Evolutionary conservation across 768 basidiomycete species (phyloP).

Genomic region (Lentinula guzmanii): DNA sequence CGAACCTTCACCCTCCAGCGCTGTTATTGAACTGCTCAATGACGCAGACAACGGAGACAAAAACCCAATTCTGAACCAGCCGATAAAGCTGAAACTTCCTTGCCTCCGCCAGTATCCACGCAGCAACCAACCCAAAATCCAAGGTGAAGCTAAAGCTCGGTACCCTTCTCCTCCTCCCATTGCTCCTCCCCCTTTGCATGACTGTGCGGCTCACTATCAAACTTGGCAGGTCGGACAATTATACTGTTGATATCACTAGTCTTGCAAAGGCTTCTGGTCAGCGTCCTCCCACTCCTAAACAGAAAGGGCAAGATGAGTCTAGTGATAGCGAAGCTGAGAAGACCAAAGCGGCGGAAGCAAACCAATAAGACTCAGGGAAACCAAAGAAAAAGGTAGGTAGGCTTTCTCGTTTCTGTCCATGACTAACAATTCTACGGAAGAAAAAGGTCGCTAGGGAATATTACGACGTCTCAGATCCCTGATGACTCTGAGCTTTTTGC

Average conservation of each 20-base stretch:
- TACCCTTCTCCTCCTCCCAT: conserved; percentile 59
- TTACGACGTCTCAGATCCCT: conserved; percentile 84
- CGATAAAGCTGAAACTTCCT: neutral
- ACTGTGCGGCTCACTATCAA: conserved; percentile 65
- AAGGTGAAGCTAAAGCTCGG: conserved; percentile 34
- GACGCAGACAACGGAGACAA: too few relatives aligned
- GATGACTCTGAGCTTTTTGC: conserved; percentile 95
- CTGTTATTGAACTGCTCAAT: conserved; percentile 13
- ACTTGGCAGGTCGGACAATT: conserved; percentile 69
- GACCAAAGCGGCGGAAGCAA: conserved; percentile 18
- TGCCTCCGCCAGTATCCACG: conserved; percentile 9
- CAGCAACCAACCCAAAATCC: conserved; percentile 46
- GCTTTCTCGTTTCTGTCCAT: neutral
- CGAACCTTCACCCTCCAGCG: neutral
- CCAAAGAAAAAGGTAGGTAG: conserved; percentile 14
- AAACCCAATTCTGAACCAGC: neutral
- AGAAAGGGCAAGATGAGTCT: conserved; percentile 33
- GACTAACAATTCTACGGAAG: conserved; percentile 15
- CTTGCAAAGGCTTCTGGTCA: conserved; percentile 63
- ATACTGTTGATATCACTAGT: conserved; percentile 61
- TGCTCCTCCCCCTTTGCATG: conserved; percentile 38
- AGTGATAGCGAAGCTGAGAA: conserved; percentile 51
- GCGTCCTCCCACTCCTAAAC: conserved; percentile 41
- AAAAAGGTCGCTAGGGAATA: conserved; percentile 61
- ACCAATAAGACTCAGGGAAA: conserved; percentile 30